Evolutionary conservation across 2,329 filamentous ascomycete species (phyloP), one percentile per base, ranked within the genome.

Genomic region (Botrytis aclada): DNA sequence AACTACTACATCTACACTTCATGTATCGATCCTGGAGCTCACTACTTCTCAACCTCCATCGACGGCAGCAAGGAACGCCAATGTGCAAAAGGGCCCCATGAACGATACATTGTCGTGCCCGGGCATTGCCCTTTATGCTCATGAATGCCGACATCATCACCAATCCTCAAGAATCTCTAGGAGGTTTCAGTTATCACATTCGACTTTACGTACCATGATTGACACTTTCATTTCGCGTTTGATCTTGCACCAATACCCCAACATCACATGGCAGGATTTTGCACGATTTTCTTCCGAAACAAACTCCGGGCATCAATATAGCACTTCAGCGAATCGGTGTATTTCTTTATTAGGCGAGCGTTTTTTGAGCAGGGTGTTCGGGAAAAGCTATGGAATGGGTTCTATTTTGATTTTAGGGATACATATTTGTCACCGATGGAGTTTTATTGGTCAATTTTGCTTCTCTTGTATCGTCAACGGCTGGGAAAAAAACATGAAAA

Each of bases 1-100:
- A 93, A 93, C 82, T 93, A 91, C 81, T 93, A 93, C 82, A 90
- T 94, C 81, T 93, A 93, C 83, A 90, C 89, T 73, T 86, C 88
- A 61, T 94, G 92, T 79, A 82, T 86, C 72, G 90, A 93, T 79
- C 91, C 91, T 0, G 88, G 88, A 58, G 85, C 87, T 25, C 92
- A 94, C 81, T 93, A 93, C 82, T 90, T 92, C 81, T 86, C 88
- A 76, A 93, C 90, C 2, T 89, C 89, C 1, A 84, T 90, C 70
- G 92, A 94, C 78, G 91, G 90, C 72, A 88, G 84, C 79, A 86
- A 85, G 75, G 86, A 88, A 73, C 82, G 85, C 45, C 84, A 86
- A 45, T 94, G 92, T 77, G 79, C 86, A 9, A 85, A 86, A 72
- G 87, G 90, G 0, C 92, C 92, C 41, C 92, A 94, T 80, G 91